phyloP scores from a whole-genome alignment of 2,329 filamentous ascomycete genomes.

The Trichoderma citrinoviride region DNA sequence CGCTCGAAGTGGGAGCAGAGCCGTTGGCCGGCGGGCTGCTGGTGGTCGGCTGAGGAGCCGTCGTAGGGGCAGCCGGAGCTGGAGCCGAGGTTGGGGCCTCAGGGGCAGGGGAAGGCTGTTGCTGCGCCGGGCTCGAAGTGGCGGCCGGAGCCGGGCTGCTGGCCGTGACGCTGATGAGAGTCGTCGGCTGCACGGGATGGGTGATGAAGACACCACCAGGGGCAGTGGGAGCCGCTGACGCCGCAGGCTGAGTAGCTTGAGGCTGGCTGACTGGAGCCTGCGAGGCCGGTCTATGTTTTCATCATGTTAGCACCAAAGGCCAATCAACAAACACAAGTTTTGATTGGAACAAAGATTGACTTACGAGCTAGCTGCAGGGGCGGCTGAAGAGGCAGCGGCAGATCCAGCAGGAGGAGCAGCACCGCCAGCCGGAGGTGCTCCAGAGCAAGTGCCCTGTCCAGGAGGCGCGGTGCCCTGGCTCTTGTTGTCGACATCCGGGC shows the following conservation, averaged over 20 bases:
- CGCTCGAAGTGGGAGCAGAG: conserved; percentile 14
- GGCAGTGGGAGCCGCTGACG: not conserved
- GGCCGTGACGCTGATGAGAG: conserved; percentile 25
- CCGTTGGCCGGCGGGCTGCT: not conserved
- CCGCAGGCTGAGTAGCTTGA: not conserved
- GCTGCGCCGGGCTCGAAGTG: conserved; percentile 14
- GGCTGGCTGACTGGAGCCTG: not conserved
- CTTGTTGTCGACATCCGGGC: conserved; percentile 49
- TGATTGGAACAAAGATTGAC: not conserved
- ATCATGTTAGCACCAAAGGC: not conserved
- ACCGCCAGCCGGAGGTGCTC: conserved; percentile 13
- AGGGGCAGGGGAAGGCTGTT: not conserved
- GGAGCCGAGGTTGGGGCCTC: not conserved
- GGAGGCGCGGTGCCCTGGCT: conserved; percentile 40
- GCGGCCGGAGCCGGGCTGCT: conserved; percentile 30
- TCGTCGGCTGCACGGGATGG: conserved; percentile 5
- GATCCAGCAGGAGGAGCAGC: conserved; percentile 16
- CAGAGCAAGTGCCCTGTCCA: not conserved
- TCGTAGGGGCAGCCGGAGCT: not conserved
- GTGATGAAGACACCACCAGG: conserved; percentile 23
- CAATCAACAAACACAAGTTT: not conserved
- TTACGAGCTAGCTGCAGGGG: not conserved
- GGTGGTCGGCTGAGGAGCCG: conserved; percentile 9
- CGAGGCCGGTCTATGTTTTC: not conserved
- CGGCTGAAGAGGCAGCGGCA: not conserved